Percentiles rank a stretch among this genome's conserved stretches.
Conservation (phyloP, 2,329 filamentous ascomycete genomes). For the Fusarium decemcellulare region DNA sequence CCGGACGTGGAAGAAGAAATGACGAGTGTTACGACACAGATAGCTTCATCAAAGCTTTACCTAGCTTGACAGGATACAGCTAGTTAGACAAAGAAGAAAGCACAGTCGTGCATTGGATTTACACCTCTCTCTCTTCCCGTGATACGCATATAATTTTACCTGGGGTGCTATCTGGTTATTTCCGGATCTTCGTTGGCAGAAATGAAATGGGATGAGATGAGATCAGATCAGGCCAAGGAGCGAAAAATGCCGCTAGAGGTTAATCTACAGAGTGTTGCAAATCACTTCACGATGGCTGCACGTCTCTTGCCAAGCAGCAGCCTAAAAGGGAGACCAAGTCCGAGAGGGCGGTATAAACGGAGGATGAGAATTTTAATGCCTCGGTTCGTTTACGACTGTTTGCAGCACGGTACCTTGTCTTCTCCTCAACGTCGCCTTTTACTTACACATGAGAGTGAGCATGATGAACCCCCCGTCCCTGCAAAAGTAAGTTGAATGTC, state of each 20-base stretch:
- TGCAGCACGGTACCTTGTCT: background rate
- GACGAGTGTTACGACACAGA: constrained; percentile 5
- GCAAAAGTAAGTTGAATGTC: constrained; percentile 10
- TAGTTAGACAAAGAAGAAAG: constrained; percentile 13
- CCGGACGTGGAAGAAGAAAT: constrained; percentile 21
- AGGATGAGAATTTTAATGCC: constrained; percentile 25
- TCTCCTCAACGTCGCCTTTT: background rate
- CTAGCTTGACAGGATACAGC: constrained; percentile 17
- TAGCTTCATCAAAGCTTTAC: background rate
- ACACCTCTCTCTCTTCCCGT: background rate
- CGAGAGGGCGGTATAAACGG: constrained; percentile 19
- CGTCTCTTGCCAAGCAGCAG: constrained; percentile 1
- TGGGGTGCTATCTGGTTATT: constrained; percentile 5
- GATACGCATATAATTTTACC: too few species aligned
- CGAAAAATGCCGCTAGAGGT: background rate
- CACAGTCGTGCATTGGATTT: background rate
- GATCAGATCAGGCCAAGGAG: constrained; percentile 3
- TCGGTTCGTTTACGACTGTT: background rate
- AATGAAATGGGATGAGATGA: constrained; percentile 13
- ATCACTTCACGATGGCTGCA: constrained; percentile 11
- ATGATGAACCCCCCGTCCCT: constrained; percentile 10
- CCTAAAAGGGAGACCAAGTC: constrained; percentile 35
- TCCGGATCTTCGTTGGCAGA: constrained; percentile 2
- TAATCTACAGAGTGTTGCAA: background rate
- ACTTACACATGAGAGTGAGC: background rate